Conservation (phyloP, 805 yeast species). For the Barnettozyma californica region DNA sequence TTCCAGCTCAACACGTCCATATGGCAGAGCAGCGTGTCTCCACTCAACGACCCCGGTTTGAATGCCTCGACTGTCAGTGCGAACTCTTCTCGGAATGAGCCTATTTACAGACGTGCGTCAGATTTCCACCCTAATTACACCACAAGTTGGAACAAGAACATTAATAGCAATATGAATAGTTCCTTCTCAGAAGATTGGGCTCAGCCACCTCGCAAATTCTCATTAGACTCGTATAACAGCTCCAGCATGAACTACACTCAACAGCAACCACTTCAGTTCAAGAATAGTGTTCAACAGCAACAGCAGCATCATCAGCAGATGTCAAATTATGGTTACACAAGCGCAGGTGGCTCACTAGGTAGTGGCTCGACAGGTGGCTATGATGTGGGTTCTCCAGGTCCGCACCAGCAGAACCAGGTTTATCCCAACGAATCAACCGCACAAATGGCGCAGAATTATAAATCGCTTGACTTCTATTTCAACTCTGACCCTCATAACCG, state of each 20-base stretch:
- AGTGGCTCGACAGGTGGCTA: background rate
- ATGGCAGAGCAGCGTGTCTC: conserved; percentile 9
- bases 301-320: conserved; percentile 6
- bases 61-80: background rate
- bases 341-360: background rate
- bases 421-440: conserved; percentile 16
- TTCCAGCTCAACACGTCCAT: conserved; percentile 15
- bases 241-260: conserved; percentile 2
- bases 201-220: conserved; percentile 15
- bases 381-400: background rate
- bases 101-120: conserved; percentile 6
- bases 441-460: conserved; percentile 15
- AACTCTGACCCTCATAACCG: conserved; percentile 21
- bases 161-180: conserved; percentile 1
- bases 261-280: conserved; percentile 6
- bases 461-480: conserved; percentile 21
- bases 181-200: conserved; percentile 5
- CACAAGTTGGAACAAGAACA: conserved; percentile 6
- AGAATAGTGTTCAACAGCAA: background rate
- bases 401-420: background rate
- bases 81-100: background rate
- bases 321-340: conserved; percentile 2
- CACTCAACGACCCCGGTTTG: background rate
- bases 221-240: conserved; percentile 12
- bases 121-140: conserved; percentile 8